These are phyloP conservation scores for Podospora australis DNA, from an alignment of 495 filamentous ascomycete species.

Conservation along the genomic window DNA sequence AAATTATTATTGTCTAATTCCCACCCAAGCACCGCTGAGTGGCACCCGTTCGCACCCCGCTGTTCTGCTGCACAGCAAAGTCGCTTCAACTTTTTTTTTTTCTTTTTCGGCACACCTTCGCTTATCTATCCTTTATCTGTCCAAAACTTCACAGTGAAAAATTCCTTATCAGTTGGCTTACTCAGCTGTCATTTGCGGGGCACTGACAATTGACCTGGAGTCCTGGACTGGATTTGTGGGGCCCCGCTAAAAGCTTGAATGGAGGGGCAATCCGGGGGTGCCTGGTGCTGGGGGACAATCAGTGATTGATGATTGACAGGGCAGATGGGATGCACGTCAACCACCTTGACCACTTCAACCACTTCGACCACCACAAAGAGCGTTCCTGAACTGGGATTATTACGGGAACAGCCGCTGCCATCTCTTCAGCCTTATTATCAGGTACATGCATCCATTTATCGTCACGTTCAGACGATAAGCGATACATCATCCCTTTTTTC, in stretches of 20 bases:
- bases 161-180: background rate
- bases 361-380: too few relatives aligned
- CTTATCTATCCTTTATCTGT: background rate
- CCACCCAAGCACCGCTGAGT: background rate
- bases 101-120: constrained; percentile 1
- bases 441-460: too few relatives aligned
- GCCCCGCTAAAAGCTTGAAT: background rate
- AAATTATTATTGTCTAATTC: background rate
- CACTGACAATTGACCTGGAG: too few relatives aligned
- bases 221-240: background rate
- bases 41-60: too few relatives aligned
- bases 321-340: too few relatives aligned
- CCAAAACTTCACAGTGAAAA: background rate
- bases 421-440: background rate
- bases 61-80: too few relatives aligned
- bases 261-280: background rate
- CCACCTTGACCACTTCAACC: background rate
- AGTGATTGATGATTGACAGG: too few relatives aligned
- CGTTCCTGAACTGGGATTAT: too few relatives aligned
- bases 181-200: too few relatives aligned
- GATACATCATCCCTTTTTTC: too few relatives aligned
- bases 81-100: background rate
- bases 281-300: too few relatives aligned
- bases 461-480: too few relatives aligned
- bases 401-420: background rate